Base-by-base conservation (phyloP, 1,139 yeast genomes). In the Candida sojae region DNA sequence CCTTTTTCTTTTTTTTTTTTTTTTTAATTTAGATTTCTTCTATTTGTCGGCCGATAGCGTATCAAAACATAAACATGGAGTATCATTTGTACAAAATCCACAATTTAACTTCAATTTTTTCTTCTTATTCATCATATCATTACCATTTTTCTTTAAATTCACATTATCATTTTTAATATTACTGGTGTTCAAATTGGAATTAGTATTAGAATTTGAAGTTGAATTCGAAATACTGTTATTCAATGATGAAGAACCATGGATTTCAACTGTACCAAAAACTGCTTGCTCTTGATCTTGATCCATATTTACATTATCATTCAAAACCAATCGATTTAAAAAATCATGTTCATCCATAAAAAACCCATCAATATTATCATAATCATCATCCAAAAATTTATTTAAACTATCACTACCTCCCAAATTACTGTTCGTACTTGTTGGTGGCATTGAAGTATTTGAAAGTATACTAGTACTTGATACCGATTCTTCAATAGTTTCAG, bases 81-180 rank as follows among this genome's bases (percentile, higher is more conserved):
- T 70, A 44, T 69, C 77, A 47, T 64, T 66, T 28, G 69, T 60
- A 54, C 79, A 74, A 54, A 73, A 75, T n/a, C 78, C 79, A 55
- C 79, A 73, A 44, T 65, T 67, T 26, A 55, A 51, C 44, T 54
- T 54, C 36, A 49, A 42, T 39, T 53, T 56, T 45, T 56, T 56
- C 42, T 50, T 49, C 21, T 44, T 31, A 13, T 48, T 11, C 37
- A 26, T 44, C 37, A 13, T 45, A 10, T 51, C 58, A 13, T 31
- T 33, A 23, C 13, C 44, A 25, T 37, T 35, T 5, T 26, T 36
- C 39, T 26, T 39, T 21, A 28, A 38, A 36, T 47, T 31, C 17
- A 6, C 23, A 28, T 32, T 43, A 12, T 13, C 39, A 31, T 25
- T 41, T 17, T 17, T 17, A 17, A 17, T 3, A 17, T 17, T 17